Percentiles rank a stretch among this genome's conserved stretches.
These are phyloP conservation scores for Hypomontagnella submonticulosa DNA, from an alignment of 495 filamentous ascomycete genomes.

Conservation along the genomic window DNA sequence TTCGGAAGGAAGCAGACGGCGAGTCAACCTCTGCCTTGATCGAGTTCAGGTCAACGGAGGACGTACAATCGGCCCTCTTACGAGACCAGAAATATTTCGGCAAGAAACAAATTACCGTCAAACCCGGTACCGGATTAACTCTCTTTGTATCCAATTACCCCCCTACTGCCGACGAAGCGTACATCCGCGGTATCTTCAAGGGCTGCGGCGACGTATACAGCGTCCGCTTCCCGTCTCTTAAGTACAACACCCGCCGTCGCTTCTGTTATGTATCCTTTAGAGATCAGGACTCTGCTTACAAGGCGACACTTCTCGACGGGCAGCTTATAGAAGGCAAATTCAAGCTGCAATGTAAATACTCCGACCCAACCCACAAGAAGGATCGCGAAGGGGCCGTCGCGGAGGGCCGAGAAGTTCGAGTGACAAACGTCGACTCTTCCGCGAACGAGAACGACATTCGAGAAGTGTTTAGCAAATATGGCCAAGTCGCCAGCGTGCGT, in stretches of 20 bases:
- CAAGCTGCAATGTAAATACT: conserved; percentile 80
- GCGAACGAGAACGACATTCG: conserved; percentile 74
- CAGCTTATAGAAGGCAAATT: conserved; percentile 70
- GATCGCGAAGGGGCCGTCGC: conserved; percentile 81
- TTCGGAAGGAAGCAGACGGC: conserved; percentile 66
- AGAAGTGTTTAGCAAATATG: conserved; percentile 77
- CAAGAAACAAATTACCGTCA: conserved; percentile 75
- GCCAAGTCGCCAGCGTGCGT: conserved; percentile 74
- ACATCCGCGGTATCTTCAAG: conserved; percentile 79
- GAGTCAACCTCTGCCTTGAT: conserved; percentile 76
- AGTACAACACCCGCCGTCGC: conserved; percentile 84
- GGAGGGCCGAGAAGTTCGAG: conserved; percentile 88
- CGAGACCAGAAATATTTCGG: conserved; percentile 80
- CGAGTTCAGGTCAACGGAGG: conserved; percentile 84
- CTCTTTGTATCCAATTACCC: conserved; percentile 94
- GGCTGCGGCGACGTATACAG: conserved; percentile 83
- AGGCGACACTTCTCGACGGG: conserved; percentile 76
- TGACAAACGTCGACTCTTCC: conserved; percentile 76
- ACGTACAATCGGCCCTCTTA: conserved; percentile 81
- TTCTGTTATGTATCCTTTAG: conserved; percentile 96
- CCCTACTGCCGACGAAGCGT: conserved; percentile 82
- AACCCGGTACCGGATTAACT: conserved; percentile 76
- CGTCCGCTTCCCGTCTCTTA: conserved; percentile 89
- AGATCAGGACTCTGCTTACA: conserved; percentile 68
- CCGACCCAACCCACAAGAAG: conserved; percentile 80